Evolutionary conservation across 129 eudicot genomes (phyloP).

Genomic region (Heracleum sosnowskyi): DNA sequence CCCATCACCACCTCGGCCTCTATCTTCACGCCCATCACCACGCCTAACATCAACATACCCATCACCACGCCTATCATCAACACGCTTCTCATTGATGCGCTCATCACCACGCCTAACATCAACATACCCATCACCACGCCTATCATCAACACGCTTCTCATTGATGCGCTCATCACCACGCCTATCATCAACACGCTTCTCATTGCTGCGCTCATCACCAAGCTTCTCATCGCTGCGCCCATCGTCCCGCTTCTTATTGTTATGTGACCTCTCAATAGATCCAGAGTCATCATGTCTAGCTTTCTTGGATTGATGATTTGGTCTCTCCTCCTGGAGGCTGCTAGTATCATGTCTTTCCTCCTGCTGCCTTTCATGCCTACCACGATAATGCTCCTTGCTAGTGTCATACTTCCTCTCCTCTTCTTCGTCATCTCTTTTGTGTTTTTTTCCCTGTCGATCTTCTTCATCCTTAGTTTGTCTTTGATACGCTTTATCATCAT

Average conservation of each 20-base stretch:
- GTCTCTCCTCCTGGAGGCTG: slow-evolving; percentile 42
- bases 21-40: not conserved
- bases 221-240: not conserved
- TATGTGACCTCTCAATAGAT: slow-evolving; percentile 29
- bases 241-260: slow-evolving; percentile 10
- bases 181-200: slow-evolving; percentile 17
- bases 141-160: slow-evolving; percentile 1
- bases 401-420: slow-evolving; percentile 25
- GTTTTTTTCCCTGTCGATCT: slow-evolving; percentile 34
- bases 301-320: slow-evolving; percentile 40
- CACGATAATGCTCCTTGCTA: slow-evolving; percentile 17
- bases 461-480: slow-evolving; percentile 38
- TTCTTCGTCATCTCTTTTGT: slow-evolving; percentile 33
- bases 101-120: not conserved
- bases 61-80: too few relatives aligned
- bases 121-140: not conserved
- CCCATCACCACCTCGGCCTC: not conserved
- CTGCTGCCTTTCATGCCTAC: slow-evolving; percentile 27
- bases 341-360: slow-evolving; percentile 39
- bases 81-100: not conserved
- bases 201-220: not conserved
- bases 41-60: too few relatives aligned
- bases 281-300: slow-evolving; percentile 43
- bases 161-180: not conserved
- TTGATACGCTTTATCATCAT: slow-evolving; percentile 21